A percentile compares a stretch with the other conserved stretches of the same genome.
Conservation (phyloP, 208 protist genomes). For the Crithidia bombi region DNA sequence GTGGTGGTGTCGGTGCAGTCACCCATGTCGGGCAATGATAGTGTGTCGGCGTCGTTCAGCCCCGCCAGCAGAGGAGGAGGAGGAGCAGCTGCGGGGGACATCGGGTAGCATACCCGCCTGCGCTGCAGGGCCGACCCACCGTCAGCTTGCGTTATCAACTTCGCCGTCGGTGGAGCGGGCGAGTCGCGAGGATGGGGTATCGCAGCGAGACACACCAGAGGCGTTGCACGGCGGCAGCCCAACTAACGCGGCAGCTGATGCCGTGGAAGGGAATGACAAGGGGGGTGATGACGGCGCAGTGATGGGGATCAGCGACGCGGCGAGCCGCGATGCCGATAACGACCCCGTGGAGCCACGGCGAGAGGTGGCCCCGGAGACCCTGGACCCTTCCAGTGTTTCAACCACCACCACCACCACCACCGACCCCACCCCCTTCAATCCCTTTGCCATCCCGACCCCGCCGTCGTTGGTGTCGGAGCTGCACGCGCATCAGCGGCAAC, state of each 20-base stretch:
- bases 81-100: not conserved
- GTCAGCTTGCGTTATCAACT: slow-evolving; percentile 16
- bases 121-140: slow-evolving; percentile 1
- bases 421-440: not conserved
- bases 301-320: not conserved
- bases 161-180: slow-evolving; percentile 18
- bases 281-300: too few relatives aligned
- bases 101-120: not conserved
- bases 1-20: not conserved
- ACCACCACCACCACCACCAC: not conserved
- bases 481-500: slow-evolving; percentile 20
- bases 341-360: slow-evolving; percentile 7
- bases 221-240: too few relatives aligned
- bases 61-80: not conserved
- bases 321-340: not conserved
- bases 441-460: slow-evolving; percentile 19
- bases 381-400: not conserved
- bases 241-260: too few relatives aligned
- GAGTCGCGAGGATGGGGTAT: not conserved
- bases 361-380: not conserved
- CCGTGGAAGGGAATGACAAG: too few relatives aligned
- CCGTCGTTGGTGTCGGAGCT: slow-evolving; percentile 19
- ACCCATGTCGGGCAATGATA: not conserved
- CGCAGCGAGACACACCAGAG: not conserved
- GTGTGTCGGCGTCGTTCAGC: too few relatives aligned